Evolutionary conservation across 2,329 filamentous ascomycete genomes (phyloP), one percentile per base, ranked within the genome.

Genomic region (Fonsecaea pedrosoi): DNA sequence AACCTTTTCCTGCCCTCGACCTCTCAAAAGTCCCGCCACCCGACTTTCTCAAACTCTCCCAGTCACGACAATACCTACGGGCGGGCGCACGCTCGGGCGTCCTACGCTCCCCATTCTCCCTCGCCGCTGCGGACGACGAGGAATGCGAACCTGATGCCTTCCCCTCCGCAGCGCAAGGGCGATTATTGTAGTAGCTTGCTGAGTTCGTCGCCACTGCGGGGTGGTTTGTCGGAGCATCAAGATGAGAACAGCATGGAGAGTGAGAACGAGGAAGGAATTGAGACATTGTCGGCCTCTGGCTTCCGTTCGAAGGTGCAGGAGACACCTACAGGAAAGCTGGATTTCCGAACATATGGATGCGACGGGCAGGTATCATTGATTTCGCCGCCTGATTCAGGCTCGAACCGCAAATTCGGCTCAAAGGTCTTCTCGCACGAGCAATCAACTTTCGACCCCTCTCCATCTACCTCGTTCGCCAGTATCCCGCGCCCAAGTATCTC

Each of bases 81-180:
- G 4, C 37, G 42, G 30, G 56, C 56, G 9, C 12, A 60, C 40
- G 34, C 42, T 38, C 15, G 18, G 12, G 42, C n/a, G 13, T 60
- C 37, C 15, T 60, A 61, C 59, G 25, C 65, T 5, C 66, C 69
- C 10, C 48, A 65, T 35, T 63, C 66, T 9, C 68, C 71, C 15
- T 71, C 69, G 40, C 70, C 71, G 40, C 62, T 73, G n/a, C 65
- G 68, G 57, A 71, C 69, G 32, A 70, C 67, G 15, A 64, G 66
- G 55, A 70, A 72, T 72, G 70, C 69, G 34, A 73, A 73, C 60
- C 45, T 70, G 18, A 70, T 71, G 70, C 60, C 69, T 34, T 54
- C 35, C 12, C 42, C 59, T 9, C 34, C 48, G 8, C 42, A 38
- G 40, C n/a, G 35, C 25, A 59, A 35, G 30, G 21, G 32, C 6